Evolutionary conservation across 176 grass and related monocot genomes (phyloP).

Genomic region (Neostapfia colusana): DNA sequence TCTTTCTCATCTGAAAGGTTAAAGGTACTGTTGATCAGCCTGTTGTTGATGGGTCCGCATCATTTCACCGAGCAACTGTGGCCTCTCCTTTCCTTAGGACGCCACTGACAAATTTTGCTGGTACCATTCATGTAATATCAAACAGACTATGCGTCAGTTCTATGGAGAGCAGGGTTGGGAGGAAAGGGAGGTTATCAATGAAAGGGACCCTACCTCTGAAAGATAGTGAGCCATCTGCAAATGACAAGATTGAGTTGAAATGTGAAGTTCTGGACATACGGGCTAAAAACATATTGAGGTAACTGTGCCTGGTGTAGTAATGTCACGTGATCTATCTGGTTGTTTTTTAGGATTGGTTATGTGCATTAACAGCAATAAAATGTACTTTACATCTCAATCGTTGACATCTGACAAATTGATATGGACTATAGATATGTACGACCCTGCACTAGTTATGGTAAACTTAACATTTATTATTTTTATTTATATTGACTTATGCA

Average conservation of each 20-base stretch:
- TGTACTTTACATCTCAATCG: background rate
- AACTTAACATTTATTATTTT: slow-evolving; percentile 33
- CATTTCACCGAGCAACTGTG: slow-evolving; percentile 88
- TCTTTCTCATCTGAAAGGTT: slow-evolving; percentile 59
- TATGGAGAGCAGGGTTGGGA: slow-evolving; percentile 90
- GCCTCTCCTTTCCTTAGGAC: slow-evolving; percentile 81
- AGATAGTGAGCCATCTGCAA: slow-evolving; percentile 71
- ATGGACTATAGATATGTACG: slow-evolving; percentile 11
- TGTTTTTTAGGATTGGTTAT: slow-evolving; percentile 17
- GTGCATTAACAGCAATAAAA: slow-evolving; percentile 23
- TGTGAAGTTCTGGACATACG: slow-evolving; percentile 95
- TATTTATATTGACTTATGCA: slow-evolving; percentile 47
- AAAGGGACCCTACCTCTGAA: slow-evolving; percentile 90
- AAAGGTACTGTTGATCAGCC: slow-evolving; percentile 96
- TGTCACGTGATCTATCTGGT: slow-evolving; percentile 12
- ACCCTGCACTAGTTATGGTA: background rate
- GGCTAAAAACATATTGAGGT: slow-evolving; percentile 97
- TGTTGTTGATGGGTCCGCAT: slow-evolving; percentile 90
- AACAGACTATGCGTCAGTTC: slow-evolving; percentile 86
- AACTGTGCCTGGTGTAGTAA: background rate
- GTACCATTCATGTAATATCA: slow-evolving; percentile 71
- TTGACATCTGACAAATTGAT: slow-evolving; percentile 10
- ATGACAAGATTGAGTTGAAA: slow-evolving; percentile 93
- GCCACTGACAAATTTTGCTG: slow-evolving; percentile 84
- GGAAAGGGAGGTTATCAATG: slow-evolving; percentile 88